phyloP scores from a whole-genome alignment of 257 asterid species.

The Capsicum chinense region DNA sequence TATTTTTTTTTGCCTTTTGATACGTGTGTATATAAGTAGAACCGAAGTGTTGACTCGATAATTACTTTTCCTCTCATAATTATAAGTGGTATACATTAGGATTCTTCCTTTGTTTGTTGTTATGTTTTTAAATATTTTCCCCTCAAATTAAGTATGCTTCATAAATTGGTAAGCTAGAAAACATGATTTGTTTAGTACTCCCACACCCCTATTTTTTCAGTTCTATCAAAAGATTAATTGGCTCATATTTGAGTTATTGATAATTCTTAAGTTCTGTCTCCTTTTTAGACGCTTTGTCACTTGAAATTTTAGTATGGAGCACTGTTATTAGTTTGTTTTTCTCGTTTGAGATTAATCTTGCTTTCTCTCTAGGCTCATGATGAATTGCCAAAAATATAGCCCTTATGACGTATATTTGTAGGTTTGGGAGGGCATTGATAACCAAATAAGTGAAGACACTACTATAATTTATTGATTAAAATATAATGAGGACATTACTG shows the following conservation, averaged over 20 bases:
- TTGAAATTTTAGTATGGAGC: background rate
- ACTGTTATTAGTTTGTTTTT: background rate
- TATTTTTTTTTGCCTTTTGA: too few species aligned
- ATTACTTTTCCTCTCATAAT: too few species aligned
- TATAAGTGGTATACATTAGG: too few species aligned
- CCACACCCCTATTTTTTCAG: too few species aligned
- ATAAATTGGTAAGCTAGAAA: too few species aligned
- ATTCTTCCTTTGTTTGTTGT: too few species aligned
- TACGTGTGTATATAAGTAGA: too few species aligned
- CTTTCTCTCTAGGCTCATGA: background rate
- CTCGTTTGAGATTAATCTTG: background rate
- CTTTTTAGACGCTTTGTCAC: background rate
- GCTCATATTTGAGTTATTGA: background rate
- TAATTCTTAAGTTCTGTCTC: background rate
- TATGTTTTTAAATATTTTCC: too few species aligned
- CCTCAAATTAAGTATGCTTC: too few species aligned
- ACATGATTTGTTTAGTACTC: too few species aligned
- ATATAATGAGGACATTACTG: background rate
- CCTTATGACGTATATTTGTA: background rate
- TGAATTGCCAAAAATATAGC: background rate
- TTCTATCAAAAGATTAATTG: too few species aligned
- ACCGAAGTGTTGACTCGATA: too few species aligned
- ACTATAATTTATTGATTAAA: background rate
- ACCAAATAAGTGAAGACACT: background rate
- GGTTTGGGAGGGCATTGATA: background rate